A percentile compares a stretch with the other conserved stretches of the same genome.
These are phyloP conservation scores for Amoebophrya sp. DNA, from an alignment of 169 alveolate genomes.

Conservation along the genomic window DNA sequence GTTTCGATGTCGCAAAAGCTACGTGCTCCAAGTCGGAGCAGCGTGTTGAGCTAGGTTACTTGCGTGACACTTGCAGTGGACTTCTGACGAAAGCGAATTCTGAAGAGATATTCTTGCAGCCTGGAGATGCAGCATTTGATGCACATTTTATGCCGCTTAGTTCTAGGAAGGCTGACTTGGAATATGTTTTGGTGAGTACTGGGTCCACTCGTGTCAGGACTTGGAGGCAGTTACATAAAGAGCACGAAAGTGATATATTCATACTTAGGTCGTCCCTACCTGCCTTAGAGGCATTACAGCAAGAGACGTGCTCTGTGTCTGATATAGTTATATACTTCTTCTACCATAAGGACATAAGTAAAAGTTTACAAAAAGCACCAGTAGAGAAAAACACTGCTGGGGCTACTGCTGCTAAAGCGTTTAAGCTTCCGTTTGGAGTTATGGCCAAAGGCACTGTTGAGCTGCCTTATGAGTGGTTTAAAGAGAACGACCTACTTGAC, in stretches of 20 bases:
- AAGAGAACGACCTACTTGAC: not conserved
- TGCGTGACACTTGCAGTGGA: not conserved
- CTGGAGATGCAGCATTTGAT: no score
- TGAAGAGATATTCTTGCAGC: no score
- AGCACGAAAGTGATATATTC: not conserved
- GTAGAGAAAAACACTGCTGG: not conserved
- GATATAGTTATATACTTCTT: not conserved
- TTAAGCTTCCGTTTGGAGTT: not conserved
- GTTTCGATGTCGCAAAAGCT: not conserved
- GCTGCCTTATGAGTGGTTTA: not conserved
- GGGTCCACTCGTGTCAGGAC: not conserved
- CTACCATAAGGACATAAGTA: not conserved
- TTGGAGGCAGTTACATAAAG: not conserved
- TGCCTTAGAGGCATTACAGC: not conserved
- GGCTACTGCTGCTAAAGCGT: no score
- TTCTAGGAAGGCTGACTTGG: not conserved
- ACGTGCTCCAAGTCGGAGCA: not conserved
- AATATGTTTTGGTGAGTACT: not conserved
- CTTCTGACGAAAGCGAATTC: no score
- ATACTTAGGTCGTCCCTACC: not conserved
- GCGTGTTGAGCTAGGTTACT: not conserved
- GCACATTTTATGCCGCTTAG: no score
- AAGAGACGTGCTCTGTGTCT: not conserved
- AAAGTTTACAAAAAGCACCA: not conserved
- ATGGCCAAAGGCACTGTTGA: not conserved